Base-by-base conservation (phyloP, 805 yeast genomes). In the Candida germanica region DNA sequence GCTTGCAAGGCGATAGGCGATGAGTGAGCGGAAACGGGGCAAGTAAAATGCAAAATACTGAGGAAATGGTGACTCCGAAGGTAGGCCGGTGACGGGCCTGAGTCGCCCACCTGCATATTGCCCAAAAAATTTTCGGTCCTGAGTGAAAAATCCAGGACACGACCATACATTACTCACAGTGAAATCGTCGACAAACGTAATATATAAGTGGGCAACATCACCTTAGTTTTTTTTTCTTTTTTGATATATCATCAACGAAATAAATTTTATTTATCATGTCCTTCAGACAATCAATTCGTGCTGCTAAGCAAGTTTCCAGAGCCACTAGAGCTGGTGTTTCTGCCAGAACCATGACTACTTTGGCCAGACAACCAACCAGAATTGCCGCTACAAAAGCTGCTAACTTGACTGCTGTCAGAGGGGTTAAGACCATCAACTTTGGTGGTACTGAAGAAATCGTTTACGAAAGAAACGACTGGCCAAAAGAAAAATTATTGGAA, bases 401-500 rank as follows among this genome's bases (percentile, higher is more conserved):
- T 20, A 30, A 37, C 26, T n/a, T 31, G 6, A 59, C 71, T 50
- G 80, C 82, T 53, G 69, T 75, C 55, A 87, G 98, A 73, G 98
- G 98, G 73, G 65, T 91, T 61, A 88, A 93, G 79, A 80, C 86
- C 73, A 93, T 93, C 75, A 87, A 87, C 82, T 93, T 93, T 60
- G 96, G 87, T 67, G 97, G 97, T 71, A 78, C 80, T 53, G 87
- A 83, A 58, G 98, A 93, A 78, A 71, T 82, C 53, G 98, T 93
- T 53, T 91, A 93, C 77, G 98, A 93, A 79, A 87, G 98, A 73
- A 83, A 88, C 58, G 98, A 93, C 85, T 93, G 98, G 98, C 98
- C 98, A 72, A 79, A 83, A 68, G 98, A 91, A 75, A 91, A 86
- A 77, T 77, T 93, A 60, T 78, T 83, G 48, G 89, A 87, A 60